Evolutionary conservation across 768 basidiomycete genomes (phyloP).

Genomic region (Suillus cothurnatus): DNA sequence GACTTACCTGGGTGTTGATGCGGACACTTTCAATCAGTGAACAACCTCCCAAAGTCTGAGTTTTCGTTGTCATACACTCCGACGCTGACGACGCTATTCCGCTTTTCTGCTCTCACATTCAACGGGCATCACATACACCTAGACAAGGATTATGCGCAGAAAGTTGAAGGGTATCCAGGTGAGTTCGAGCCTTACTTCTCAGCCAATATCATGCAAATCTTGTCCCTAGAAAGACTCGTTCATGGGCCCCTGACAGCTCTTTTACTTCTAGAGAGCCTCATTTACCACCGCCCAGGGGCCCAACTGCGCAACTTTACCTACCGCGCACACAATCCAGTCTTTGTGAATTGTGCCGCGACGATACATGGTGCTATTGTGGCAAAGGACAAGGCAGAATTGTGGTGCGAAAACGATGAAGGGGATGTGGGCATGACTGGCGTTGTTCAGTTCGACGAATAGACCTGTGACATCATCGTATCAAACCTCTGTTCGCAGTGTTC

Average conservation of each 20-base stretch:
- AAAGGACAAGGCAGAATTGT: constrained; percentile 46
- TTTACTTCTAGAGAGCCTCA: constrained; percentile 68
- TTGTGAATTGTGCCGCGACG: constrained; percentile 52
- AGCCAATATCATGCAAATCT: constrained; percentile 6
- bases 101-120: constrained; percentile 85
- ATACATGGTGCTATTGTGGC: constrained; percentile 48
- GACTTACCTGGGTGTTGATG: not conserved
- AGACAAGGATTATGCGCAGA: constrained; percentile 70
- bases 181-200: constrained; percentile 3
- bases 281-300: constrained; percentile 49
- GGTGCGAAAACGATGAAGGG: constrained; percentile 60
- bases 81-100: constrained; percentile 72
- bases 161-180: constrained; percentile 75
- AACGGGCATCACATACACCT: constrained; percentile 87
- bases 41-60: constrained; percentile 50
- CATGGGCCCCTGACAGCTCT: constrained; percentile 83
- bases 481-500: not conserved
- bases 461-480: too few relatives aligned
- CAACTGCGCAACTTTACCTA: constrained; percentile 62
- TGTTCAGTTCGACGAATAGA: constrained; percentile 24
- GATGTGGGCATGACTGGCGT: constrained; percentile 70
- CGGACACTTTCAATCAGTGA: constrained; percentile 39
- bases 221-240: constrained; percentile 68
- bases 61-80: constrained; percentile 72
- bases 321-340: constrained; percentile 64